Evolutionary conservation across 2,329 filamentous ascomycete genomes (phyloP).

Genomic region (Ceratocystis albifundus): DNA sequence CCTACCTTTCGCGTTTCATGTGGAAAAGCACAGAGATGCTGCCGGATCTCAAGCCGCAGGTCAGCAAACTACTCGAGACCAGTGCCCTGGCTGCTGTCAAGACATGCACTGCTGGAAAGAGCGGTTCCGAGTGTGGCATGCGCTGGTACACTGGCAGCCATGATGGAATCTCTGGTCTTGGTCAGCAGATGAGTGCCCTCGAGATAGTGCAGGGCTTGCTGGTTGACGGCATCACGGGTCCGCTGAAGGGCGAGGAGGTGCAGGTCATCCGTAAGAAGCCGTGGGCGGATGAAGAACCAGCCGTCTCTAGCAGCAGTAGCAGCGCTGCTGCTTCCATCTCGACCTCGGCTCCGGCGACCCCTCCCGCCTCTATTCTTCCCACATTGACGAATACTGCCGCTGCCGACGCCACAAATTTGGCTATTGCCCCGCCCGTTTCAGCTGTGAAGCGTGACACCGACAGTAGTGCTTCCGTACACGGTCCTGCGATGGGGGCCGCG

Average conservation of each 20-base stretch:
- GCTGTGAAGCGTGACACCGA: constrained; percentile 1
- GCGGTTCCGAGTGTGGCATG: constrained; percentile 46
- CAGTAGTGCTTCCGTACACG: not conserved
- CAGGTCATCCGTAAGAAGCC: constrained; percentile 32
- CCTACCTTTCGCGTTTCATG: constrained; percentile 53
- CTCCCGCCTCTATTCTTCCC: not conserved
- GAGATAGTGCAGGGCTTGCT: constrained; percentile 52
- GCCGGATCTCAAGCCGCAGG: constrained; percentile 39
- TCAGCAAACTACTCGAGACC: constrained; percentile 39
- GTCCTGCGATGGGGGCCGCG: not conserved
- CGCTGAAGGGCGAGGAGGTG: constrained; percentile 40
- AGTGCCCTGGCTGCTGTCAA: constrained; percentile 46
- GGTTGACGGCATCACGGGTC: constrained; percentile 34
- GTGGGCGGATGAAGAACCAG: not conserved
- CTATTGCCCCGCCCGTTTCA: not conserved
- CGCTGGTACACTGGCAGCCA: constrained; percentile 50
- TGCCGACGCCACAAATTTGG: not conserved
- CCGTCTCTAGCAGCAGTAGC: not conserved
- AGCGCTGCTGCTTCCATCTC: not conserved
- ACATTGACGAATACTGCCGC: not conserved
- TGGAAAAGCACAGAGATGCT: constrained; percentile 47
- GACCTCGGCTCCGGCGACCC: not conserved
- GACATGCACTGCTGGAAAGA: constrained; percentile 45
- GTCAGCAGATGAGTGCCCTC: constrained; percentile 54
- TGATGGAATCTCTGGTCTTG: constrained; percentile 45